Evolutionary conservation across 805 yeast species (phyloP).

Genomic region (Kodamaea laetipori): DNA sequence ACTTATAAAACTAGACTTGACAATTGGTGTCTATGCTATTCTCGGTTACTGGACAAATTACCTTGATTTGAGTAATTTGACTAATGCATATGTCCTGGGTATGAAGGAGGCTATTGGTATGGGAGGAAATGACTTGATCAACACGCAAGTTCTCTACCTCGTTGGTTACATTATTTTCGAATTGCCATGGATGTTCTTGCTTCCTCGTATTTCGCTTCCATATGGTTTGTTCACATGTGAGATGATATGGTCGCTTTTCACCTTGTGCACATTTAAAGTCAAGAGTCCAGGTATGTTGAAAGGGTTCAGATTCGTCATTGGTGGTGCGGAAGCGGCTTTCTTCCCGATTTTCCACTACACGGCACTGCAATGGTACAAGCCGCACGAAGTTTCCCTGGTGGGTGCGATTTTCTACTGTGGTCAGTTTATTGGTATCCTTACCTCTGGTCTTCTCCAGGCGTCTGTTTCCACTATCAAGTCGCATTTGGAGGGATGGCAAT

Average conservation of each 20-base stretch:
- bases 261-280: slow-evolving; percentile 21
- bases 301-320: slow-evolving; percentile 24
- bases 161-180: slow-evolving; percentile 25
- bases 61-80: slow-evolving; percentile 24
- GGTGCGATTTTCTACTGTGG: slow-evolving; percentile 32
- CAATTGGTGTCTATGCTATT: slow-evolving; percentile 26
- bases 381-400: slow-evolving; percentile 27
- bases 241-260: slow-evolving; percentile 23
- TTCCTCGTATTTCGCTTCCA: slow-evolving; percentile 23
- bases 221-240: slow-evolving; percentile 24
- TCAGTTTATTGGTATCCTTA: slow-evolving; percentile 32
- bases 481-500: slow-evolving; percentile 21
- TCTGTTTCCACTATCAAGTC: slow-evolving; percentile 14
- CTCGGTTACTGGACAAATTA: slow-evolving; percentile 29
- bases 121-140: slow-evolving; percentile 26
- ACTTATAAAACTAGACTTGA: slow-evolving; percentile 26
- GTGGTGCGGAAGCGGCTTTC: slow-evolving; percentile 27
- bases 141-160: slow-evolving; percentile 24
- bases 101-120: slow-evolving; percentile 21
- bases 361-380: slow-evolving; percentile 27
- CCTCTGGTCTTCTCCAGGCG: slow-evolving; percentile 30
- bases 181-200: slow-evolving; percentile 24
- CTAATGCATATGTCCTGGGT: slow-evolving; percentile 27
- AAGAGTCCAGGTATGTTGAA: slow-evolving; percentile 18
- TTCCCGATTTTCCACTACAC: slow-evolving; percentile 31